These are phyloP conservation scores for Bretschneidera sinensis DNA, from an alignment of 345 rosid species.

Conservation along the genomic window DNA sequence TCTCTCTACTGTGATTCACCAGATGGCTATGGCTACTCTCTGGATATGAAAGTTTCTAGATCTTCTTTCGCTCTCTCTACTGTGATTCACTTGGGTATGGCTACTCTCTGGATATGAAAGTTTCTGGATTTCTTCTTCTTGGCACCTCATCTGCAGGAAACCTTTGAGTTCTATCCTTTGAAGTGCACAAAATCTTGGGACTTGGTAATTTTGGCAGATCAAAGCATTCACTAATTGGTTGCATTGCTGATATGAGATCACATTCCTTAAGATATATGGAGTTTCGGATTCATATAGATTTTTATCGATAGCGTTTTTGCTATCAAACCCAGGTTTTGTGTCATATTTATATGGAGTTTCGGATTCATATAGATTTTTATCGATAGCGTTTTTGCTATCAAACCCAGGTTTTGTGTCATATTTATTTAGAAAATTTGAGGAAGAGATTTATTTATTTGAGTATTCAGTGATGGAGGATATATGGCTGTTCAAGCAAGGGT, in stretches of 20 bases:
- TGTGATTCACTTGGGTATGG: too few relatives aligned
- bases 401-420: not conserved
- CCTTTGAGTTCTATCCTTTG: not conserved
- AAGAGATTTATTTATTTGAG: conserved; percentile 12
- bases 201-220: conserved; percentile 13
- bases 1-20: conserved; percentile 11
- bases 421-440: not conserved
- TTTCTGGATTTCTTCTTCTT: too few relatives aligned
- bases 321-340: too few relatives aligned
- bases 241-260: conserved; percentile 14
- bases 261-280: conserved; percentile 13
- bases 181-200: not conserved
- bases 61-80: too few relatives aligned
- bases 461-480: conserved; percentile 65
- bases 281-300: too few relatives aligned
- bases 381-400: not conserved
- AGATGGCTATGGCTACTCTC: conserved; percentile 4
- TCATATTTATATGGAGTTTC: conserved; percentile 5
- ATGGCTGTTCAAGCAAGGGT: conserved; percentile 75
- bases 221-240: conserved; percentile 9
- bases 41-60: conserved; percentile 5
- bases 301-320: too few relatives aligned
- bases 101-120: too few relatives aligned
- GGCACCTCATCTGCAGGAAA: conserved; percentile 10
- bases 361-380: conserved; percentile 6